These are phyloP conservation scores for Tetrapisispora nanseiensis DNA, from an alignment of 805 yeast species.

Conservation along the genomic window DNA sequence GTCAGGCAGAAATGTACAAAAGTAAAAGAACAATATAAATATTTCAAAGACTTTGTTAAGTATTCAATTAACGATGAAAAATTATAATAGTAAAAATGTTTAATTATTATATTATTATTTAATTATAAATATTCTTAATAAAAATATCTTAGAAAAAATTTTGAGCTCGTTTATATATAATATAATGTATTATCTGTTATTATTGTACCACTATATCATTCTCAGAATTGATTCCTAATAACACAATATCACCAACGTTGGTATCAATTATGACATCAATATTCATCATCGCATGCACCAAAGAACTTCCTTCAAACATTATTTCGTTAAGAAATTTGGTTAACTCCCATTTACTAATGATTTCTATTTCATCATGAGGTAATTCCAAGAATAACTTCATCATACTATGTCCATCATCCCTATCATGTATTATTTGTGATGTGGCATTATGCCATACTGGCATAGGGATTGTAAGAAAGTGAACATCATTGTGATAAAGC, in stretches of 20 bases:
- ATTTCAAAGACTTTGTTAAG: slow-evolving; percentile 15
- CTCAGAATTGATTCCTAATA: slow-evolving; percentile 20
- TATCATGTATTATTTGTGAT: slow-evolving; percentile 27
- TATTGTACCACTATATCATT: slow-evolving; percentile 20
- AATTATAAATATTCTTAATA: not conserved
- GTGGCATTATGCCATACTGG: slow-evolving; percentile 38
- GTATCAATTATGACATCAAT: slow-evolving; percentile 20
- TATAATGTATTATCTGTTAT: no score
- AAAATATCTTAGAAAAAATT: no score
- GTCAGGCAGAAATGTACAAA: slow-evolving; percentile 12
- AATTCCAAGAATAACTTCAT: slow-evolving; percentile 33
- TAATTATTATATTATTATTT: not conserved
- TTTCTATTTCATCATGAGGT: slow-evolving; percentile 34
- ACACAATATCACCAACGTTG: slow-evolving; percentile 21
- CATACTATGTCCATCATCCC: slow-evolving; percentile 15
- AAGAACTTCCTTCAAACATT: slow-evolving; percentile 32
- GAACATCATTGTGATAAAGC: slow-evolving; percentile 31
- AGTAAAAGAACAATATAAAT: slow-evolving; percentile 11
- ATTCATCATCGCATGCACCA: slow-evolving; percentile 14
- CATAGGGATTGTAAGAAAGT: slow-evolving; percentile 38
- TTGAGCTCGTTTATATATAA: not conserved
- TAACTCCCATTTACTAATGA: slow-evolving; percentile 35
- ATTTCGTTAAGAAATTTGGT: slow-evolving; percentile 36
- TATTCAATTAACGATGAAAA: slow-evolving; percentile 15
- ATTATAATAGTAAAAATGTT: not conserved